phyloP scores from a whole-genome alignment of 495 filamentous ascomycete species.

The Aspergillus nidulans region DNA sequence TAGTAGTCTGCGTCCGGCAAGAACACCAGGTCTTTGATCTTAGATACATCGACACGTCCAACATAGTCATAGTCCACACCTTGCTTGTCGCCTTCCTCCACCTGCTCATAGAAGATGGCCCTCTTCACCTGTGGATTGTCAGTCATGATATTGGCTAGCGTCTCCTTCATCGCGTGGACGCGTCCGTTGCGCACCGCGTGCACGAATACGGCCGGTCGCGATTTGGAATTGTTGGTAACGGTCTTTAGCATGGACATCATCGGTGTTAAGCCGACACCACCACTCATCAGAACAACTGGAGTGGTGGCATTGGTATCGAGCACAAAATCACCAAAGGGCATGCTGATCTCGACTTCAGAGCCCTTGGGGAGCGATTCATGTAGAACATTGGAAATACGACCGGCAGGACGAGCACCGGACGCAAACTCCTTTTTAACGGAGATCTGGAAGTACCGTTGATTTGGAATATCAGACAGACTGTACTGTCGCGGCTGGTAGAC shows the following conservation, averaged over 20 bases:
- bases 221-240: slow-evolving; percentile 7
- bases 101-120: slow-evolving; percentile 20
- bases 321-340: slow-evolving; percentile 61
- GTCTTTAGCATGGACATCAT: slow-evolving; percentile 59
- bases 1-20: slow-evolving; percentile 53
- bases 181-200: slow-evolving; percentile 29
- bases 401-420: slow-evolving; percentile 30
- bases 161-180: slow-evolving; percentile 47
- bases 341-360: slow-evolving; percentile 50
- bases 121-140: slow-evolving; percentile 14
- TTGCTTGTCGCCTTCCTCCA: slow-evolving; percentile 31
- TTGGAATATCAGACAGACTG: slow-evolving; percentile 53
- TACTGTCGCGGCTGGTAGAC: slow-evolving; percentile 59
- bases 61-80: slow-evolving; percentile 49
- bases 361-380: slow-evolving; percentile 50
- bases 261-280: slow-evolving; percentile 59
- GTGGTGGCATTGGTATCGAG: slow-evolving; percentile 32
- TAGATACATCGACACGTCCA: slow-evolving; percentile 46
- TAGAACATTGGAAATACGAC: slow-evolving; percentile 56
- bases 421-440: slow-evolving; percentile 56
- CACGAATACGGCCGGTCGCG: slow-evolving; percentile 25
- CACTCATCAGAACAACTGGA: slow-evolving; percentile 55
- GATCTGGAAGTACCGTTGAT: slow-evolving; percentile 53
- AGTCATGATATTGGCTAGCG: slow-evolving; percentile 34
- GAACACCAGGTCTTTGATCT: slow-evolving; percentile 37